Conservation (phyloP, 2,329 filamentous ascomycete genomes). For the Alternaria conjuncta region DNA sequence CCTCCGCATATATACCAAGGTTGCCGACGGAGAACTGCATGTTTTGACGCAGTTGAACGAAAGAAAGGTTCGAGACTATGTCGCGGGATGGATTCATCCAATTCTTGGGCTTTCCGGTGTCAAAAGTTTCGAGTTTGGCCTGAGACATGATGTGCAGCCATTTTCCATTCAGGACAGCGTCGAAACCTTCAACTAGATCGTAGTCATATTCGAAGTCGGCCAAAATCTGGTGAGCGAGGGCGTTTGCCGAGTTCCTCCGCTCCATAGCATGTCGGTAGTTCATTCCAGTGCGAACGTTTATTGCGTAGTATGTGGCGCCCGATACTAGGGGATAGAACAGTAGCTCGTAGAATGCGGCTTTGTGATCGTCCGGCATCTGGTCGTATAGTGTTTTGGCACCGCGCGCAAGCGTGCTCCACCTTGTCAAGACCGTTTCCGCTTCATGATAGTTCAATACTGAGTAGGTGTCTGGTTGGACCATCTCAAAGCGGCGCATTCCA, state of each 20-base stretch:
- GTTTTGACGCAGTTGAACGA: conserved; percentile 54
- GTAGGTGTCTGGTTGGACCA: conserved; percentile 48
- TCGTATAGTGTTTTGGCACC: conserved; percentile 63
- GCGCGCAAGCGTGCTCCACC: conserved; percentile 59
- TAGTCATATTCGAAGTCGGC: conserved; percentile 27
- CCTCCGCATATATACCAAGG: conserved; percentile 24
- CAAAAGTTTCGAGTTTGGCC: conserved; percentile 16
- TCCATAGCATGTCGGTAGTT: conserved; percentile 34
- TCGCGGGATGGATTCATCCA: conserved; percentile 74
- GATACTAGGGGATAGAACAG: conserved; percentile 64
- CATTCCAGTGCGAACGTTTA: conserved; percentile 29
- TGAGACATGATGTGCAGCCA: conserved; percentile 41
- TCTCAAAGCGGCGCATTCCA: conserved; percentile 60
- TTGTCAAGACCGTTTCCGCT: conserved; percentile 60
- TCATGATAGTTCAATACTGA: conserved; percentile 64
- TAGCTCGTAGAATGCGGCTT: conserved; percentile 66
- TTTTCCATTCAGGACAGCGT: conserved; percentile 34
- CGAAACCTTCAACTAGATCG: conserved; percentile 30
- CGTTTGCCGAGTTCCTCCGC: conserved; percentile 34
- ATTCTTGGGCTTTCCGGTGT: conserved; percentile 53
- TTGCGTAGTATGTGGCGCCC: conserved; percentile 58
- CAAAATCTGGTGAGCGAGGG: conserved; percentile 29
- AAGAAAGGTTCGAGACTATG: conserved; percentile 63
- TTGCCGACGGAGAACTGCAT: conserved; percentile 25
- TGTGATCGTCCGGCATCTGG: conserved; percentile 53